Evolutionary conservation across 129 eudicot species (phyloP), one percentile per base, ranked within the genome.

Genomic region (Saussurea involucrata): DNA sequence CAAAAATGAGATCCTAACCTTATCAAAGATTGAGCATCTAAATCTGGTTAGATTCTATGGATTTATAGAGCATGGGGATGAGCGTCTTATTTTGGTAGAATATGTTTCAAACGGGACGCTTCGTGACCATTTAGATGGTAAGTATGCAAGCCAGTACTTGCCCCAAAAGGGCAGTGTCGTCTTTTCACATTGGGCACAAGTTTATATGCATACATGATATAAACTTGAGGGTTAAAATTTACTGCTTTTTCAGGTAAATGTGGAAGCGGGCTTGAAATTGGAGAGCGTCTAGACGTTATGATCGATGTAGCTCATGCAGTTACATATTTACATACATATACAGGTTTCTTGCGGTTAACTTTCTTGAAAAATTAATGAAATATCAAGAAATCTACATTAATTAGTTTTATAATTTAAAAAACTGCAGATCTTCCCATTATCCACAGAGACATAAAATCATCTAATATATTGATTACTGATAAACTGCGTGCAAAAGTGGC

Each of bases 101-200:
- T 85, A 86, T 53, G 88, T 92, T 24, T 76, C 87, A 70, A 88
- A 92, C 75, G 98, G 98, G 65, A 92, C 83, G 29, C 94, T 92
- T 32, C 91, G 91, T 42, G 98, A 92, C 68, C 98, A 90, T 81
- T 72, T 92, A 84, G 96, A 92, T 90, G 96, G 98, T 92, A 85
- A 53, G 82, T 31, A 29, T 10, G 46, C 33, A 27, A 67, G 18
- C 17, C 46, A 71, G 12, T 24, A 46, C 21, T 53, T 57, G 12
- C 61, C 53, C 69, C 37, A 18, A 67, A 68, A 27, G 37, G 64
- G 71, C 57, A 57, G 37, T 57, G 55, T 57, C 17, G 27, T 74
- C 64, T n/a, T 68, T 58, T 58, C 55, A 17, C 76, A 11, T 66
- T 2, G 65, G 0, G 24, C 69, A 0, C 24, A 8, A 74, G 13